These are phyloP conservation scores for Chalciporus piperatoides DNA, from an alignment of 1,284 basidiomycete genomes.

Conservation along the genomic window DNA sequence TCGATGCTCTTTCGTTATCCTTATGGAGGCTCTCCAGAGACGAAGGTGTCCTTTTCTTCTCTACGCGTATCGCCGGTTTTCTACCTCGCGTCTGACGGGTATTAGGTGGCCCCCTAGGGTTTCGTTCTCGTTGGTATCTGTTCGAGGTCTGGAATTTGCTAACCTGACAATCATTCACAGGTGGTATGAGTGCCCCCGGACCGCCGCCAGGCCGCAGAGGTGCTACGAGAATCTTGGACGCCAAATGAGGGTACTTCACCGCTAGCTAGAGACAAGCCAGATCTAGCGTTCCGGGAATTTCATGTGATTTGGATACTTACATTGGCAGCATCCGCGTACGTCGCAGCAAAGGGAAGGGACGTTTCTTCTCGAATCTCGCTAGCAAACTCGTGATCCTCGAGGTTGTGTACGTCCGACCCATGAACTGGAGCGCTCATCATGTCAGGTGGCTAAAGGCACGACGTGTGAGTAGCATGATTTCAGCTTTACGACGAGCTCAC, in stretches of 20 bases:
- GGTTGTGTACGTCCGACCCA: background rate
- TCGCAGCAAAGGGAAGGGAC: conserved; percentile 29
- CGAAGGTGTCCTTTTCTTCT: background rate
- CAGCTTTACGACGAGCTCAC: background rate
- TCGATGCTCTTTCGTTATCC: background rate
- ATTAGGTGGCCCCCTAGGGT: too few species aligned
- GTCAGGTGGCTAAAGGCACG: background rate
- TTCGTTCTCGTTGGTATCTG: background rate
- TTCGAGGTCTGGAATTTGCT: background rate
- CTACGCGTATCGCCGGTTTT: background rate
- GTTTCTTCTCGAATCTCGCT: background rate
- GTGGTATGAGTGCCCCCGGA: background rate
- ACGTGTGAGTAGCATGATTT: background rate
- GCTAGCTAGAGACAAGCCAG: conserved; percentile 29
- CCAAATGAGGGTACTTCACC: conserved; percentile 32
- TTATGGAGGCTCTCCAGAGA: background rate
- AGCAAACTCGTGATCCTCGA: background rate
- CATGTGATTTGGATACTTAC: conserved; percentile 19
- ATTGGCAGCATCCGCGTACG: conserved; percentile 41
- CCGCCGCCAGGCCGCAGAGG: conserved; percentile 19
- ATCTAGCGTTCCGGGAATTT: background rate
- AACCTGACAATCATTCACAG: background rate
- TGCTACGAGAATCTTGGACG: conserved; percentile 28
- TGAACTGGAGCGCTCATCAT: background rate
- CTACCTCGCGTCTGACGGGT: background rate